phyloP scores from a whole-genome alignment of 257 asterid species.

The Lavandula angustifolia region DNA sequence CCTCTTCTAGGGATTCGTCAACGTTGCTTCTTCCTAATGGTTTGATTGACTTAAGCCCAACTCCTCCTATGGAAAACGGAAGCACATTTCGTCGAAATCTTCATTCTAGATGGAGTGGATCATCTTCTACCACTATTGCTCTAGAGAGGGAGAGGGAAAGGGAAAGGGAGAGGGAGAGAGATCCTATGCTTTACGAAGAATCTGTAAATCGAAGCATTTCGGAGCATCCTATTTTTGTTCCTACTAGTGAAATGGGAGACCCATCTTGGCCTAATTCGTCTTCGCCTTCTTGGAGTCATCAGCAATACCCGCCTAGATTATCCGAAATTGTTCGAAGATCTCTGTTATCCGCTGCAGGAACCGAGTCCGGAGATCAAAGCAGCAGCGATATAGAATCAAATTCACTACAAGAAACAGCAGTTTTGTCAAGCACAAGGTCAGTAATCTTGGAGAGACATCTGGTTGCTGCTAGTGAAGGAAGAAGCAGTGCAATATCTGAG shows the following conservation, averaged over 20 bases:
- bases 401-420: slow-evolving; percentile 46
- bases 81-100: slow-evolving; percentile 41
- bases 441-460: slow-evolving; percentile 77
- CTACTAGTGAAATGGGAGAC: slow-evolving; percentile 52
- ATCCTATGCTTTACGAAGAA: slow-evolving; percentile 41
- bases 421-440: slow-evolving; percentile 56
- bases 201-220: slow-evolving; percentile 56
- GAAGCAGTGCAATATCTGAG: slow-evolving; percentile 82
- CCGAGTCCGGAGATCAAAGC: slow-evolving; percentile 58
- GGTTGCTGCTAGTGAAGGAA: slow-evolving; percentile 73
- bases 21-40: slow-evolving; percentile 44
- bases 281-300: slow-evolving; percentile 53
- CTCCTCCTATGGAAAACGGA: slow-evolving; percentile 43
- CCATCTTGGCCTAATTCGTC: slow-evolving; percentile 53
- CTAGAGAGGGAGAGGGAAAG: slow-evolving; percentile 26
- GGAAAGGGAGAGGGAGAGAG: slow-evolving; percentile 34
- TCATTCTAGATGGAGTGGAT: slow-evolving; percentile 59
- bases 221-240: slow-evolving; percentile 71
- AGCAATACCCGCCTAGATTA: slow-evolving; percentile 63
- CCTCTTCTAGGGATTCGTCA: slow-evolving; percentile 46
- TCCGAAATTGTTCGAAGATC: slow-evolving; percentile 77
- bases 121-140: slow-evolving; percentile 35
- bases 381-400: slow-evolving; percentile 40
- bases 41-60: slow-evolving; percentile 41
- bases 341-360: slow-evolving; percentile 50